Evolutionary conservation across 2,329 filamentous ascomycete genomes (phyloP).

Genomic region (Xylariaceae sp.): DNA sequence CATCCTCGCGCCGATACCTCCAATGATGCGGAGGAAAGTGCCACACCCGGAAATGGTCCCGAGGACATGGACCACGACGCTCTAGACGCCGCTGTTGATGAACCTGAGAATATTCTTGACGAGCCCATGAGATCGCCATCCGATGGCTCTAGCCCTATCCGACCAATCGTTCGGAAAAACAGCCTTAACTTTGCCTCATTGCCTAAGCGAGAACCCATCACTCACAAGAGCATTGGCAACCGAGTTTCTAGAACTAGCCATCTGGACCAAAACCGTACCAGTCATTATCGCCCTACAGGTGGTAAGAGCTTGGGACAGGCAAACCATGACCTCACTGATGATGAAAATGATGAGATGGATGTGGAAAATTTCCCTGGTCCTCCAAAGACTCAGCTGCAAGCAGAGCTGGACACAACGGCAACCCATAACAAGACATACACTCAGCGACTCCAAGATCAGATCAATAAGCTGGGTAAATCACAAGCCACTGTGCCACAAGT

Average conservation of each 20-base stretch:
- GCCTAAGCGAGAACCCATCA: constrained; percentile 83
- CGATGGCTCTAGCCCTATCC: constrained; percentile 68
- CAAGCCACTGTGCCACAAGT: constrained; percentile 45
- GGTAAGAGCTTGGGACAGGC: constrained; percentile 64
- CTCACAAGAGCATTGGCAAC: constrained; percentile 77
- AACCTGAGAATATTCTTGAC: constrained; percentile 25
- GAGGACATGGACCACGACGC: constrained; percentile 4
- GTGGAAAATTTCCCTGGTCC: constrained; percentile 43
- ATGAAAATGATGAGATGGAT: constrained; percentile 42
- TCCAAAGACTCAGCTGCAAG: constrained; percentile 44
- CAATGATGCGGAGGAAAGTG: constrained; percentile 13
- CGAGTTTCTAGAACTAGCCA: constrained; percentile 74
- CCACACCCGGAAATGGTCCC: constrained; percentile 16
- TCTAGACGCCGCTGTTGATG: constrained; percentile 15
- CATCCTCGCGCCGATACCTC: constrained; percentile 12
- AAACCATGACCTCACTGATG: constrained; percentile 37
- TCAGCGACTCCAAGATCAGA: constrained; percentile 86
- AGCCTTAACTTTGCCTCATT: constrained; percentile 92
- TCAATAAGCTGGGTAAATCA: constrained; percentile 65
- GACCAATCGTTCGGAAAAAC: constrained; percentile 81
- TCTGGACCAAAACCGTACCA: constrained; percentile 66
- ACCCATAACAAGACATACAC: constrained; percentile 86
- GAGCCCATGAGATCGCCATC: constrained; percentile 51
- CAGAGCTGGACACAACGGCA: constrained; percentile 47
- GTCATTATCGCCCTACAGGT: constrained; percentile 70